phyloP scores from a whole-genome alignment of 441 rosid genomes.

The Gossypium armourianum region DNA sequence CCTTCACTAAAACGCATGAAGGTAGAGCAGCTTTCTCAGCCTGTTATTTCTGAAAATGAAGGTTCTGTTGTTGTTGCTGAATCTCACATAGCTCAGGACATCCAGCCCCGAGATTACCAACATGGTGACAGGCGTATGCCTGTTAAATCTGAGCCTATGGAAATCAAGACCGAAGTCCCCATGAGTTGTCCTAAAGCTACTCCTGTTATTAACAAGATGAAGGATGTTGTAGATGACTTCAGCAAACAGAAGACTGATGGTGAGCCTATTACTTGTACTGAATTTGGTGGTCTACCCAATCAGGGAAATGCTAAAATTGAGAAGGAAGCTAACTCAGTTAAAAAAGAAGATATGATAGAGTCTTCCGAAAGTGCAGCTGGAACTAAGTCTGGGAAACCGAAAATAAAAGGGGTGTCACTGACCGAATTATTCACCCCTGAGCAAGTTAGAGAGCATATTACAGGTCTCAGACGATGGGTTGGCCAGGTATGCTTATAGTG shows the following conservation, averaged over 20 bases:
- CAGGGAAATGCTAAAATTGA: conserved; percentile 43
- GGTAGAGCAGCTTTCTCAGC: conserved; percentile 55
- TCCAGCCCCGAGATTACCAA: conserved; percentile 13
- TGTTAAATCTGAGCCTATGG: conserved; percentile 49
- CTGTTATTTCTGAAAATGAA: conserved; percentile 39
- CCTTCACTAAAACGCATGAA: conserved; percentile 83
- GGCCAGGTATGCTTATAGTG: conserved; percentile 58
- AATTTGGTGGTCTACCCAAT: conserved; percentile 30
- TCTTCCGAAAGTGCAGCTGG: conserved; percentile 41
- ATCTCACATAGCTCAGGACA: conserved; percentile 33
- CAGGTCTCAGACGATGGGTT: conserved; percentile 95
- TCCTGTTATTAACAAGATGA: conserved; percentile 39
- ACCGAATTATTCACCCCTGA: conserved; percentile 96
- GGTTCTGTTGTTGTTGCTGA: conserved; percentile 34
- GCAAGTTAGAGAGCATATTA: conserved; percentile 84
- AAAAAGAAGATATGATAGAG: conserved; percentile 47
- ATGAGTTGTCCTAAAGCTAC: conserved; percentile 44
- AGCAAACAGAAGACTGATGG: conserved; percentile 36
- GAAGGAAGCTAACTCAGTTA: conserved; percentile 42
- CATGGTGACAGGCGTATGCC: conserved; percentile 31
- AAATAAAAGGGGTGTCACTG: conserved; percentile 87
- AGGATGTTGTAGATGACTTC: conserved; percentile 35
- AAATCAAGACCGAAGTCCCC: conserved; percentile 52
- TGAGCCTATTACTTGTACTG: conserved; percentile 30
- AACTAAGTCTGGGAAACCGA: conserved; percentile 86